Evolutionary conservation across 208 protist species (phyloP).

Genomic region (Balamuthia mandrillaris): DNA sequence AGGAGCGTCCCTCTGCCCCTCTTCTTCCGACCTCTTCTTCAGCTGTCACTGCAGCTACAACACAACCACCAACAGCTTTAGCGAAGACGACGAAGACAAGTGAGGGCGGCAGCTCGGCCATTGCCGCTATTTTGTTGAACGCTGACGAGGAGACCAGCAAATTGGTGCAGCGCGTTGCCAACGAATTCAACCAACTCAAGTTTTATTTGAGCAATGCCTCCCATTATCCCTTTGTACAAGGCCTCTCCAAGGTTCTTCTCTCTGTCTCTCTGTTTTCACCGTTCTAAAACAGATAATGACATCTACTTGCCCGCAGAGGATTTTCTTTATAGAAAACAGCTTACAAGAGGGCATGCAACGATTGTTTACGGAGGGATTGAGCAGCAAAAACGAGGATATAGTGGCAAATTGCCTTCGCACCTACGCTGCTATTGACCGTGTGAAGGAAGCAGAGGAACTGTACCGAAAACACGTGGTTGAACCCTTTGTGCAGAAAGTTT

Average conservation of each 20-base stretch:
- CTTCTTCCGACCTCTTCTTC: too few relatives aligned
- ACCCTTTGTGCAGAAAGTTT: conserved; percentile 10
- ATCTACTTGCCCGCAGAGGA: too few relatives aligned
- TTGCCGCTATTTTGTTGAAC: too few relatives aligned
- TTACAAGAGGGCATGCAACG: conserved; percentile 15
- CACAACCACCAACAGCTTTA: too few relatives aligned
- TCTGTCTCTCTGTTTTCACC: background rate
- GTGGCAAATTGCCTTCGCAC: conserved; percentile 20
- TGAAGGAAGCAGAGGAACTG: background rate
- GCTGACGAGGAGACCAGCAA: conserved; percentile 35
- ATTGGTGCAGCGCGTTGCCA: conserved; percentile 14
- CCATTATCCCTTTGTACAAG: background rate
- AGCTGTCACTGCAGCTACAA: too few relatives aligned
- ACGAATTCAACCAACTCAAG: conserved; percentile 42
- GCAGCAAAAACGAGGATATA: conserved; percentile 23
- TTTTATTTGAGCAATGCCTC: conserved; percentile 27
- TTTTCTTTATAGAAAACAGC: conserved; percentile 21
- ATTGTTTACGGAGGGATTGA: conserved; percentile 18
- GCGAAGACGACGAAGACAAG: too few relatives aligned
- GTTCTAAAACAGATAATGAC: too few relatives aligned
- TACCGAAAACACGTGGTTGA: background rate
- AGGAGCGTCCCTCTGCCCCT: background rate
- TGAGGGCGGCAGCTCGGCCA: too few relatives aligned
- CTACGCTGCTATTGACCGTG: conserved; percentile 17
- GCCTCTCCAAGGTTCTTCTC: background rate